Percentiles rank a stretch among this genome's conserved stretches.
Conservation (phyloP, 2,329 filamentous ascomycete species). For the Rhytidhysteron rufulum region DNA sequence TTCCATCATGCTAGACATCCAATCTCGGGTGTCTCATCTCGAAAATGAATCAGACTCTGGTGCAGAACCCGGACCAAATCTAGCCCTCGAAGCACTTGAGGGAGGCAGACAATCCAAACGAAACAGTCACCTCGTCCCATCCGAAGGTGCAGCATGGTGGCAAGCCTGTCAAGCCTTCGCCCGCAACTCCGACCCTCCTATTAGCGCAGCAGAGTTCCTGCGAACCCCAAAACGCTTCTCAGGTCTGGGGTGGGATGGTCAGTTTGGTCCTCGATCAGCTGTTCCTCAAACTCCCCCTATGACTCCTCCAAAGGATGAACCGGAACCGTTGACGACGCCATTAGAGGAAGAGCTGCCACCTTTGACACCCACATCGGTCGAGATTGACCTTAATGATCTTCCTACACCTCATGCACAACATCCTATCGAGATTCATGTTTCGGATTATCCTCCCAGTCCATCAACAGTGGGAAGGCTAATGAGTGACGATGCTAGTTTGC, state of each 20-base stretch:
- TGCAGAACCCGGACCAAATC: slow-evolving; percentile 6
- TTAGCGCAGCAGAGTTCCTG: slow-evolving; percentile 22
- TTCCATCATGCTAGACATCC: slow-evolving; percentile 23
- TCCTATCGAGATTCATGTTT: neutral
- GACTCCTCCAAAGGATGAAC: slow-evolving; percentile 16
- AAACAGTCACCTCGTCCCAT: slow-evolving; percentile 8
- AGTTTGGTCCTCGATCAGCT: slow-evolving; percentile 14
- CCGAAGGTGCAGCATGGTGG: slow-evolving; percentile 22
- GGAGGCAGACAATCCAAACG: slow-evolving; percentile 7
- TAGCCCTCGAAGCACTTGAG: slow-evolving; percentile 10
- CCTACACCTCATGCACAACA: slow-evolving; percentile 2
- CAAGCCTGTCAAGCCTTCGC: slow-evolving; percentile 24
- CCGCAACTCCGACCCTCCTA: slow-evolving; percentile 20
- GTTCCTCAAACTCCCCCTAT: slow-evolving; percentile 6
- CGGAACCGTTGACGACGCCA: neutral
- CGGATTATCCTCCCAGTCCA: neutral
- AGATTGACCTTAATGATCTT: slow-evolving; percentile 8
- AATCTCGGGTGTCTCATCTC: slow-evolving; percentile 23
- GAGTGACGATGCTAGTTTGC: too few relatives aligned
- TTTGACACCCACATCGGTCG: slow-evolving; percentile 16
- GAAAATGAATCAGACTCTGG: slow-evolving; percentile 16
- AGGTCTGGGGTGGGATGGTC: slow-evolving; percentile 25
- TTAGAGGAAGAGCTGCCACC: slow-evolving; percentile 10
- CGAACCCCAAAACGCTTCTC: slow-evolving; percentile 21
- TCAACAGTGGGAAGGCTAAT: neutral